phyloP scores from a whole-genome alignment of 108 stramenopile genomes.

The Cyclotella sp. region DNA sequence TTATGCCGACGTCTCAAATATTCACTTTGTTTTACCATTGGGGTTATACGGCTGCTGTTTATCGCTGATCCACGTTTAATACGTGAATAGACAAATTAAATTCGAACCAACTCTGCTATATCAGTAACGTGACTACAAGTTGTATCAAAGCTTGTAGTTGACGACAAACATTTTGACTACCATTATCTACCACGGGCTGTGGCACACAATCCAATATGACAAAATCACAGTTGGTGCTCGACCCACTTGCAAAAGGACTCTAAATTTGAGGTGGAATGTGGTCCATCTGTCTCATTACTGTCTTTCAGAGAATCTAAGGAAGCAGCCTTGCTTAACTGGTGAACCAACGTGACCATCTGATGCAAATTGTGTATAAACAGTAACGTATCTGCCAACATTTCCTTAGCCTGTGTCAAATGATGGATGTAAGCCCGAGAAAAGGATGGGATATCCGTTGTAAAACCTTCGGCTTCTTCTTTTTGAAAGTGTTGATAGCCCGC shows the following conservation, averaged over 20 bases:
- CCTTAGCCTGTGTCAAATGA: constrained; percentile 81
- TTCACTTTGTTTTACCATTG: too few species aligned
- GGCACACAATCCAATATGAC: neutral
- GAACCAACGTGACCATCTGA: constrained; percentile 61
- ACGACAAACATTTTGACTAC: too few species aligned
- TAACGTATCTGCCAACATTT: constrained; percentile 83
- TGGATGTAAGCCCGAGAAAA: constrained; percentile 80
- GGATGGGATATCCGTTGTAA: constrained; percentile 10
- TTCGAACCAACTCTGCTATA: too few species aligned
- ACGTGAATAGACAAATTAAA: too few species aligned
- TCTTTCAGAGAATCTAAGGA: constrained; percentile 19
- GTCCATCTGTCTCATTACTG: neutral
- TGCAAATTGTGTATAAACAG: constrained; percentile 87
- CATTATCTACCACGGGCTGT: too few species aligned
- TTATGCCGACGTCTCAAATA: too few species aligned
- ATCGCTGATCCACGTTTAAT: too few species aligned
- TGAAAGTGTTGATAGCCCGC: constrained; percentile 31
- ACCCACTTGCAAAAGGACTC: constrained; percentile 30
- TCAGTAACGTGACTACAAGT: too few species aligned
- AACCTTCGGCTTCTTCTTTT: neutral
- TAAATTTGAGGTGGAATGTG: constrained; percentile 1
- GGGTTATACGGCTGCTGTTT: too few species aligned
- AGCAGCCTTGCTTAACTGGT: constrained; percentile 36
- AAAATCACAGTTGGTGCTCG: constrained; percentile 14
- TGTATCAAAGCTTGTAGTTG: too few species aligned